Percentiles rank a stretch among this genome's conserved stretches.
phyloP scores from a whole-genome alignment of 1,284 basidiomycete species.

The Polyporus tsugae region DNA sequence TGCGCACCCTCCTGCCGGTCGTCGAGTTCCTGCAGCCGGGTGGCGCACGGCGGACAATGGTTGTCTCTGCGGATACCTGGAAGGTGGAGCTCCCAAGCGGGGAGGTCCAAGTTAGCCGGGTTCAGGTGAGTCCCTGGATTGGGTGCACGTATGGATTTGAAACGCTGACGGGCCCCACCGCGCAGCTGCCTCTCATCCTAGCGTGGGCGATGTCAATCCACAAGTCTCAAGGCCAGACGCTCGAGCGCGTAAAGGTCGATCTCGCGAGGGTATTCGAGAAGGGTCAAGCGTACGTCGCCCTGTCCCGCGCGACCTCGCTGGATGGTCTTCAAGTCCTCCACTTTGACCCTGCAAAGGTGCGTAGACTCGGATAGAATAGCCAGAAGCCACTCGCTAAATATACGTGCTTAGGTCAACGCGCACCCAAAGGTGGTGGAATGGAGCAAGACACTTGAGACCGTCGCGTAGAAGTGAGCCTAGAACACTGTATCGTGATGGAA shows the following conservation, averaged over 20 bases:
- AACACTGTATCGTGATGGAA: not conserved
- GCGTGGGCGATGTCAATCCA: conserved; percentile 96
- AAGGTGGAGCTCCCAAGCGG: conserved; percentile 88
- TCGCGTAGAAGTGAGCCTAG: conserved; percentile 19
- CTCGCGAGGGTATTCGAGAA: conserved; percentile 89
- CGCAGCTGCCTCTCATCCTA: conserved; percentile 80
- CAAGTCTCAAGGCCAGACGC: conserved; percentile 91
- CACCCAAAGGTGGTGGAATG: conserved; percentile 49
- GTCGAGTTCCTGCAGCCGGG: conserved; percentile 46
- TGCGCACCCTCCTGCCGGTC: conserved; percentile 40
- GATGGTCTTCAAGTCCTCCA: conserved; percentile 85
- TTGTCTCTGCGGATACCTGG: conserved; percentile 75
- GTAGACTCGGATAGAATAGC: not conserved
- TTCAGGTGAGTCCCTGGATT: conserved; percentile 60
- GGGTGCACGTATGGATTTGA: not conserved
- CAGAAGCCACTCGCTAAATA: not conserved
- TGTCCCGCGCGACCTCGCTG: conserved; percentile 90
- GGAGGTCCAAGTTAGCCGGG: conserved; percentile 77
- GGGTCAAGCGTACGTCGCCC: conserved; percentile 91
- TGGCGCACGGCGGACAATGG: conserved; percentile 51
- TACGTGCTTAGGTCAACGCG: conserved; percentile 43
- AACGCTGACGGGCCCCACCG: not conserved
- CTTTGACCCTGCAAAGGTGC: conserved; percentile 79
- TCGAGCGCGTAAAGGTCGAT: conserved; percentile 88
- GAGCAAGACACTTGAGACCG: conserved; percentile 46